Conservation (phyloP, 805 yeast genomes). For the Wickerhamiella galacta region DNA sequence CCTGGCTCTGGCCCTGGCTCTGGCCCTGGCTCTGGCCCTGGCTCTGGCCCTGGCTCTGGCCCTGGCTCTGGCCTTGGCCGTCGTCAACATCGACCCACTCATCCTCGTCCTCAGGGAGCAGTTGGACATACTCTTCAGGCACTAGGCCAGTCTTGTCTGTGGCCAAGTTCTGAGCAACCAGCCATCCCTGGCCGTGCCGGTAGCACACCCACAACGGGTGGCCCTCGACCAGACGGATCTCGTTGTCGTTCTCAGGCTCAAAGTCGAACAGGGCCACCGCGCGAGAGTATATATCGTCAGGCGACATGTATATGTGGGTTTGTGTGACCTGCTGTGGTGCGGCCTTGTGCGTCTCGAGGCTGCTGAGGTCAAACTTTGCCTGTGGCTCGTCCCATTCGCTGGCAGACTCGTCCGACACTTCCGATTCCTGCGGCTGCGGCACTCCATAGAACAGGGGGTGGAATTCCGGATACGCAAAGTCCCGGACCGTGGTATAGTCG, state of each 20-base stretch:
- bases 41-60: no score
- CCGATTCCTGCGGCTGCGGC: slow-evolving; percentile 8
- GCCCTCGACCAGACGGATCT: slow-evolving; percentile 59
- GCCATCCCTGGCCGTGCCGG: slow-evolving; percentile 97
- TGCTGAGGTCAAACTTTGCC: slow-evolving; percentile 12
- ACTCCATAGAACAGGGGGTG: slow-evolving; percentile 61
- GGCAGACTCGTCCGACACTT: slow-evolving; percentile 17
- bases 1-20: no score
- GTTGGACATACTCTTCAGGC: slow-evolving; percentile 83
- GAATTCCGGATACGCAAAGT: slow-evolving; percentile 59
- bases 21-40: no score
- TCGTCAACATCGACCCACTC: slow-evolving; percentile 10
- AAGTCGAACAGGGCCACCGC: slow-evolving; percentile 87
- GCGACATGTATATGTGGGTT: neutral
- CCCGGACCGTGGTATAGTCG: slow-evolving; percentile 39
- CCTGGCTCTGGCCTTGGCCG: neutral
- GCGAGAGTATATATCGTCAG: slow-evolving; percentile 33
- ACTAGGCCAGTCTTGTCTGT: slow-evolving; percentile 79
- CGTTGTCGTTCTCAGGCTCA: slow-evolving; percentile 87
- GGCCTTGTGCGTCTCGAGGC: slow-evolving; percentile 7
- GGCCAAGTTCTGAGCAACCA: slow-evolving; percentile 67
- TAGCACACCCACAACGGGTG: slow-evolving; percentile 74
- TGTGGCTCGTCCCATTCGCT: slow-evolving; percentile 11
- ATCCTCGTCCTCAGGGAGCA: slow-evolving; percentile 18
- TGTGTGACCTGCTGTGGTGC: slow-evolving; percentile 16